A percentile compares a stretch with the other conserved stretches of the same genome.
Evolutionary conservation across 2,329 filamentous ascomycete species (phyloP).

Genomic region (Didymella arachidicola): DNA sequence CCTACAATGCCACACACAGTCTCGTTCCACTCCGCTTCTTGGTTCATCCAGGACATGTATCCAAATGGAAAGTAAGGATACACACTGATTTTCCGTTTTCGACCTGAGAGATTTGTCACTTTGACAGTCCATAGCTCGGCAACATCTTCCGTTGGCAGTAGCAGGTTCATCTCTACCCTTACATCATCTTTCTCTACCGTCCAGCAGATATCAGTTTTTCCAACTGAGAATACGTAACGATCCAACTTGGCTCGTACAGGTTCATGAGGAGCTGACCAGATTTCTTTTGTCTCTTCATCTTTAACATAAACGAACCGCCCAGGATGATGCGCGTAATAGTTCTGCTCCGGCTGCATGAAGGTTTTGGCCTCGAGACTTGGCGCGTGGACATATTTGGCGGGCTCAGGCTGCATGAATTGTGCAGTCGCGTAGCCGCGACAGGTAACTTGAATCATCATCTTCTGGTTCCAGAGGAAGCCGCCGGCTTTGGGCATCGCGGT

Average conservation of each 20-base stretch:
- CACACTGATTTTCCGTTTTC: slow-evolving; percentile 59
- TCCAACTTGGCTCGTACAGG: slow-evolving; percentile 60
- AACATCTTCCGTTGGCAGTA: slow-evolving; percentile 62
- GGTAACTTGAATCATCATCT: slow-evolving; percentile 68
- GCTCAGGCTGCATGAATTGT: slow-evolving; percentile 68
- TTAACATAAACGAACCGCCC: slow-evolving; percentile 68
- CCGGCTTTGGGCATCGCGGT: slow-evolving; percentile 64
- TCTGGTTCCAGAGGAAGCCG: slow-evolving; percentile 67
- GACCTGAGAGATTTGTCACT: slow-evolving; percentile 59
- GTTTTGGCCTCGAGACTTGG: slow-evolving; percentile 66
- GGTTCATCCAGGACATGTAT: slow-evolving; percentile 71
- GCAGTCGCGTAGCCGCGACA: slow-evolving; percentile 66
- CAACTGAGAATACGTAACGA: slow-evolving; percentile 62
- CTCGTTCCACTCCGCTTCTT: slow-evolving; percentile 61
- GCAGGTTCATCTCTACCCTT: slow-evolving; percentile 61
- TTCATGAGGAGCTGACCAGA: slow-evolving; percentile 66
- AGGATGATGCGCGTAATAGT: slow-evolving; percentile 66
- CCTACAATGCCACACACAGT: slow-evolving; percentile 61
- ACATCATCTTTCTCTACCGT: slow-evolving; percentile 60
- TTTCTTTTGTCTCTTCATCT: slow-evolving; percentile 59
- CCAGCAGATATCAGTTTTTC: slow-evolving; percentile 65
- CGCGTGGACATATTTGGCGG: slow-evolving; percentile 66
- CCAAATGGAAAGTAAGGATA: slow-evolving; percentile 66
- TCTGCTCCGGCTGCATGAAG: slow-evolving; percentile 68
- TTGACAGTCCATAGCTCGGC: slow-evolving; percentile 64